Conservation (phyloP, 208 protist genomes). For the Wallacemonas sp. region DNA sequence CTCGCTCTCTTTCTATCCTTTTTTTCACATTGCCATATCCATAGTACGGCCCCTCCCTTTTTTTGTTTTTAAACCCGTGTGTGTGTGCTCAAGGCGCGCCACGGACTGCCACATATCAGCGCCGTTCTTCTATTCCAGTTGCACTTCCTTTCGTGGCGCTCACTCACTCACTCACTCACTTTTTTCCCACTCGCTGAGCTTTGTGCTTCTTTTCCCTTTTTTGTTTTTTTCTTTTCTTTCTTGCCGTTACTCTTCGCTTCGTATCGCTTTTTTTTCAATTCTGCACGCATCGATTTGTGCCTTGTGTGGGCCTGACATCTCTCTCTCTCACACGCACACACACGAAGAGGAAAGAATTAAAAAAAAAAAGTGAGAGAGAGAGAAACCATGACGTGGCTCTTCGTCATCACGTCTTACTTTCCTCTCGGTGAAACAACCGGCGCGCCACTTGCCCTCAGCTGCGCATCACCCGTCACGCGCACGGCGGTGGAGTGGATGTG, state of each 20-base stretch:
- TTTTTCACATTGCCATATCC: background rate
- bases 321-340: background rate
- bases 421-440: background rate
- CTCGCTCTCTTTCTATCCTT: background rate
- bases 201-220: background rate
- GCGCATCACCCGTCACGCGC: background rate
- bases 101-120: too few species aligned
- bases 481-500: constrained; percentile 1
- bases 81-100: too few species aligned
- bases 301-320: too few species aligned
- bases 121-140: too few species aligned
- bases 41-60: too few species aligned
- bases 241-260: too few species aligned
- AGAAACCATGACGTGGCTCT: background rate
- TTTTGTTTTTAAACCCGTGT: too few species aligned
- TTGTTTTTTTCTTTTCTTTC: background rate
- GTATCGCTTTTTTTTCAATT: too few species aligned
- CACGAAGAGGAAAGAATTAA: background rate
- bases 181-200: too few species aligned
- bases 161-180: too few species aligned
- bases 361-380: constrained; percentile 4
- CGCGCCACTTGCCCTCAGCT: background rate
- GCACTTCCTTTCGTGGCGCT: too few species aligned
- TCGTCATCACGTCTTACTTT: background rate
- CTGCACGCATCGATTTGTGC: too few species aligned